Evolutionary conservation across 306 rosid genomes (phyloP).

Genomic region (Purshia tridentata): DNA sequence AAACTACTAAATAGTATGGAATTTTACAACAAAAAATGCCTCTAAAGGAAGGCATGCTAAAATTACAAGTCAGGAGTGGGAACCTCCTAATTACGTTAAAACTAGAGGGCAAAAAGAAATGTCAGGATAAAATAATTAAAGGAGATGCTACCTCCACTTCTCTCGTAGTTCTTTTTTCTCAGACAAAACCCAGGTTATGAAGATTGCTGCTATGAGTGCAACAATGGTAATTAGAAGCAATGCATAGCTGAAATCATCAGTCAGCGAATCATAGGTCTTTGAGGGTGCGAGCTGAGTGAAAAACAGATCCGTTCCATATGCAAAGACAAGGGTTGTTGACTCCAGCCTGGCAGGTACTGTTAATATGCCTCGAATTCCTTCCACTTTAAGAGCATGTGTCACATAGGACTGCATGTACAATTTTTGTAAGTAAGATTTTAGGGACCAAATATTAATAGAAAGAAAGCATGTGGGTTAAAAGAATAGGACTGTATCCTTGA

Average conservation of each 20-base stretch:
- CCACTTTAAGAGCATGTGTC: constrained; percentile 84
- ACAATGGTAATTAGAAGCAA: constrained; percentile 88
- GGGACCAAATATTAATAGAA: constrained; percentile 12
- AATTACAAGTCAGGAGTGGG: constrained; percentile 13
- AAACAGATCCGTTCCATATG: constrained; percentile 90
- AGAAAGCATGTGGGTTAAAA: constrained; percentile 8
- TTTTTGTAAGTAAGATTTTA: constrained; percentile 15
- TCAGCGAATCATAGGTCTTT: constrained; percentile 88
- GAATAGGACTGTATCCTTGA: not conserved
- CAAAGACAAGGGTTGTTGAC: constrained; percentile 87
- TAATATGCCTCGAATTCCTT: constrained; percentile 76
- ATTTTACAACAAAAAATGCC: constrained; percentile 45
- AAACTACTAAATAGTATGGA: constrained; percentile 10
- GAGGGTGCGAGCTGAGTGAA: constrained; percentile 91
- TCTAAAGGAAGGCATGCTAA: constrained; percentile 30
- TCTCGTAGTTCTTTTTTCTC: constrained; percentile 91
- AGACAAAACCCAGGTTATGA: constrained; percentile 78
- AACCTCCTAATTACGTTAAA: constrained; percentile 26
- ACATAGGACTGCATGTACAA: constrained; percentile 67
- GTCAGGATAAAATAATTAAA: constrained; percentile 19
- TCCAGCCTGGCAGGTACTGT: constrained; percentile 93
- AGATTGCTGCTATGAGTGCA: constrained; percentile 81
- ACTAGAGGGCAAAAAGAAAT: not conserved
- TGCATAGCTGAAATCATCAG: constrained; percentile 99
- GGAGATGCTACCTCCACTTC: constrained; percentile 75